Base-by-base conservation (phyloP, 1,284 basidiomycete genomes). In the Wallemia hederae region DNA sequence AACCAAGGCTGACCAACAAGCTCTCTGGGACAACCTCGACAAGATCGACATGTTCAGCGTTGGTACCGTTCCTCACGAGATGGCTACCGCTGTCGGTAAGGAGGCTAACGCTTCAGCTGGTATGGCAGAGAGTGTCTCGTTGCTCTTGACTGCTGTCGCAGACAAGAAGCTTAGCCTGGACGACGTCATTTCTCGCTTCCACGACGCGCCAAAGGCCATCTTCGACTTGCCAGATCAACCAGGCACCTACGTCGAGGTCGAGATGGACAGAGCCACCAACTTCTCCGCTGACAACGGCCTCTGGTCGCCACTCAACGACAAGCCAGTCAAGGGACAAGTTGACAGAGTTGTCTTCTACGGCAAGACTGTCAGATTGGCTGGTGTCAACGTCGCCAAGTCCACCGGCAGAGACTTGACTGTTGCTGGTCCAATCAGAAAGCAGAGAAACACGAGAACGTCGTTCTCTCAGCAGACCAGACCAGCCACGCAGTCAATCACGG, bases 311-410 rank as follows among this genome's bases (percentile, higher is more conserved):
- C 72, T 97, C 31, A 78, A 81, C 29, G 77, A 78, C 55, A 77
- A 74, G 55, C 70, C 74, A 1, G 76, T 87, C 24, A 74, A 78
- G 5, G 92, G 90, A 28, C 76, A 79, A 27, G 79, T 97, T 31
- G 89, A 97, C 72, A 80, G 94, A 62, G 91, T 99, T 24, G 80
- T 91, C 60, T 75, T 96, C 63, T 83, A 92, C 66, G 86, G 83
- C n/a, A 82, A 86, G 69, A 96, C 91, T 0, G 79, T 83, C 31
- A 89, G 85, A 74, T 75, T 98, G 19, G 94, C 98, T 67, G 92
- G 92, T n/a, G 74, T 68, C 59, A 68, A 77, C 11, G 73, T 86
- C 62, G 80, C 80, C 58, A 74, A 80, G 65, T 69, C 62, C 67
- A 74, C 61, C 55, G 92, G 90, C 58, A 80, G 80, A 64, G 90